Evolutionary conservation across 352 stramenopile species (phyloP).

Genomic region (Phytophthora colocasiae): DNA sequence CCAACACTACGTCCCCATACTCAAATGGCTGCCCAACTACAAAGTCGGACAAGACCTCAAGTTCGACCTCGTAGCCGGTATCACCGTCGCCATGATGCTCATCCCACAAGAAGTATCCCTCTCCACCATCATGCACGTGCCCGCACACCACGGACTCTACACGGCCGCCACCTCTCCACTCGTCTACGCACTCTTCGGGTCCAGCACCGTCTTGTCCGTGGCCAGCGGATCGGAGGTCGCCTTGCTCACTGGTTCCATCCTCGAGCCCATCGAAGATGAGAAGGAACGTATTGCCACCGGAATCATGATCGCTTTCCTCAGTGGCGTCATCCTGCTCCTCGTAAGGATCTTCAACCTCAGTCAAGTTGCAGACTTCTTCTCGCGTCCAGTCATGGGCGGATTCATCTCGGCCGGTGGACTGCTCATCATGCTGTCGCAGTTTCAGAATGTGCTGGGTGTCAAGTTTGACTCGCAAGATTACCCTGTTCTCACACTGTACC

Average conservation of each 20-base stretch:
- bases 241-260: slow-evolving; percentile 54
- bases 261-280: slow-evolving; percentile 49
- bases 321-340: slow-evolving; percentile 73
- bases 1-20: slow-evolving; percentile 28
- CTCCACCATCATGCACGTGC: slow-evolving; percentile 20
- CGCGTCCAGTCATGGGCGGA: slow-evolving; percentile 87
- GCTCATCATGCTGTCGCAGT: slow-evolving; percentile 91
- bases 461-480: slow-evolving; percentile 52
- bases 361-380: slow-evolving; percentile 90
- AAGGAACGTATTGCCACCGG: slow-evolving; percentile 51
- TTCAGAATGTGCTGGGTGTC: slow-evolving; percentile 84
- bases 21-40: slow-evolving; percentile 24
- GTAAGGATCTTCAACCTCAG: slow-evolving; percentile 85
- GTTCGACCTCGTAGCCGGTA: slow-evolving; percentile 17
- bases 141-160: slow-evolving; percentile 18
- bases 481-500: slow-evolving; percentile 61
- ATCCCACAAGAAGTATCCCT: slow-evolving; percentile 20
- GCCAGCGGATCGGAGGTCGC: slow-evolving; percentile 73
- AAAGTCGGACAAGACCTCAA: slow-evolving; percentile 22
- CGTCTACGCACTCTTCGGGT: slow-evolving; percentile 86
- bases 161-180: slow-evolving; percentile 75
- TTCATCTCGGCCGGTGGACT: slow-evolving; percentile 89
- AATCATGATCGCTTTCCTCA: slow-evolving; percentile 73
- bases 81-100: slow-evolving; percentile 21
- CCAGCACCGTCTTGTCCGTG: slow-evolving; percentile 79